Conservation (phyloP, 2,329 filamentous ascomycete species). For the Diaporthe eres region DNA sequence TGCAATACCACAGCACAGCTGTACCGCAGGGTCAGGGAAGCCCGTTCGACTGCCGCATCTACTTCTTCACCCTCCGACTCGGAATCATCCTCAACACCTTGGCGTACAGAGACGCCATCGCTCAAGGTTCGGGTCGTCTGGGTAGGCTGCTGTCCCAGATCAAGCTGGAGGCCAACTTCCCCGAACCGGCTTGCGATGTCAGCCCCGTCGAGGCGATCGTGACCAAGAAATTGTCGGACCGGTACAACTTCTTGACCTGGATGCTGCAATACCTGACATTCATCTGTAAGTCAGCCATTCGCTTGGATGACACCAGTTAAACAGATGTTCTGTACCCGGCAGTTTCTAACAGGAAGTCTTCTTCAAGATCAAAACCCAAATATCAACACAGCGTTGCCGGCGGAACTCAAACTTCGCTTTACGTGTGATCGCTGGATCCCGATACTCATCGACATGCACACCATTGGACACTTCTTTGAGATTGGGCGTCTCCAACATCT, state of each 20-base stretch:
- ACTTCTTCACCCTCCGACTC: background rate
- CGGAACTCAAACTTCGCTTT: too few species aligned
- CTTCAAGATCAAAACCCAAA: background rate
- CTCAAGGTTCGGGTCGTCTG: background rate
- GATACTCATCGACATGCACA: background rate
- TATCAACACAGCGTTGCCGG: background rate
- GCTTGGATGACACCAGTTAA: background rate
- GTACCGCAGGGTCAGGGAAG: background rate
- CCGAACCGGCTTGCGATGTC: background rate
- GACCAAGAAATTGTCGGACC: background rate
- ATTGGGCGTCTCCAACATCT: background rate
- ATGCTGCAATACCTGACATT: background rate
- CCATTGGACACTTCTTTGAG: background rate
- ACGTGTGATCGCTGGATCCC: background rate
- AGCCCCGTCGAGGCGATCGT: background rate
- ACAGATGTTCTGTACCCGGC: background rate
- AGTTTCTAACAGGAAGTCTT: background rate
- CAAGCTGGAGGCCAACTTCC: too few species aligned
- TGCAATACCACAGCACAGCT: background rate
- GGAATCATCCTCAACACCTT: background rate
- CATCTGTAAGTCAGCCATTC: background rate
- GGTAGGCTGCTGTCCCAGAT: background rate
- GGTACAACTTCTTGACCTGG: background rate
- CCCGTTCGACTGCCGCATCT: background rate
- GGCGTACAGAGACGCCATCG: background rate